phyloP scores from a whole-genome alignment of 208 protist species.

The Leishmania turanica region DNA sequence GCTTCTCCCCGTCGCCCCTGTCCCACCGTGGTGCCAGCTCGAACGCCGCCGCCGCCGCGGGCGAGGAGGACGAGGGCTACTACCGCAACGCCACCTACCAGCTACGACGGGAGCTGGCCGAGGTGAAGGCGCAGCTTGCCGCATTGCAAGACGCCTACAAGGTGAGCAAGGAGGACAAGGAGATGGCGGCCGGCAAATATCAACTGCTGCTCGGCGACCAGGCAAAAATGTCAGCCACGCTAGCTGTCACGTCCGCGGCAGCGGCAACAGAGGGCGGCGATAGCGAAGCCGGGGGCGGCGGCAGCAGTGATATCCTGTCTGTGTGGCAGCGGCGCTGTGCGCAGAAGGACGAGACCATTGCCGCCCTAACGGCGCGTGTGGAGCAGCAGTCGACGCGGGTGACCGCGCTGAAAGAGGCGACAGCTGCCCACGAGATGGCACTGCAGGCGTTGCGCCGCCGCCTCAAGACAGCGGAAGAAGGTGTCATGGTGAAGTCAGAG shows the following conservation, averaged over 20 bases:
- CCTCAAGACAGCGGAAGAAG: constrained; percentile 55
- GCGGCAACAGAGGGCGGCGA: constrained; percentile 1
- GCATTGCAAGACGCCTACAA: constrained; percentile 48
- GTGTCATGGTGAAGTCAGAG: constrained; percentile 43
- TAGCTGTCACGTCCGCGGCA: neutral
- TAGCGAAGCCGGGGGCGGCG: neutral
- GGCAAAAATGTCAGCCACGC: constrained; percentile 7
- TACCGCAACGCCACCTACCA: constrained; percentile 42
- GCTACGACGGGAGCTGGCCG: constrained; percentile 57
- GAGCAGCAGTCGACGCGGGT: constrained; percentile 51
- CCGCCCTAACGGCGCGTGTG: constrained; percentile 46
- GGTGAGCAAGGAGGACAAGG: constrained; percentile 36
- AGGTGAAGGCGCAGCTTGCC: constrained; percentile 27
- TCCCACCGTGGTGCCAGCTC: neutral
- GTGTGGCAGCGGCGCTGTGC: constrained; percentile 43
- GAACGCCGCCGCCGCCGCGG: constrained; percentile 1
- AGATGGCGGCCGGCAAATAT: constrained; percentile 53
- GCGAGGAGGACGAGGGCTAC: constrained; percentile 37
- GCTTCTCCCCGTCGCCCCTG: neutral
- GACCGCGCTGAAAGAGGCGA: constrained; percentile 53
- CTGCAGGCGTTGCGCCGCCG: constrained; percentile 53
- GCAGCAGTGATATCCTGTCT: constrained; percentile 13
- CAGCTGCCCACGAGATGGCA: constrained; percentile 51
- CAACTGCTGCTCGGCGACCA: constrained; percentile 46
- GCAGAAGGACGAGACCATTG: constrained; percentile 62